Evolutionary conservation across 495 filamentous ascomycete genomes (phyloP), one percentile per base, ranked within the genome.

Genomic region (Staphylotrichum longicolle): DNA sequence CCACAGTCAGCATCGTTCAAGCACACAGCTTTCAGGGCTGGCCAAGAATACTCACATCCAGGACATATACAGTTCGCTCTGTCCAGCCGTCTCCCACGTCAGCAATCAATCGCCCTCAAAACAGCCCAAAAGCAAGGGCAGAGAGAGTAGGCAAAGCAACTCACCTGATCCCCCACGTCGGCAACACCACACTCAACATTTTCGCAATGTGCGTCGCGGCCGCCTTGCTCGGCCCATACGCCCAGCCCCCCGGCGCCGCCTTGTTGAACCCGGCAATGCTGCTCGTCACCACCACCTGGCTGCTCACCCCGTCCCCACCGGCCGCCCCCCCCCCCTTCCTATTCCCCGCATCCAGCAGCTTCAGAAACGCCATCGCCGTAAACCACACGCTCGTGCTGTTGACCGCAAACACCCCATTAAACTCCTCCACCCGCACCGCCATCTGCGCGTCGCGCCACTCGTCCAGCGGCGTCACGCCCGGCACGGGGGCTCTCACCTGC

Each of bases 61-160:
- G 88, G 87, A 8, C 84, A 83, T 33, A 90, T 78, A n/a, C 81
- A 79, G 75, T 90, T 90, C 8, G 81, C 75, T 54, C 78, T 78
- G 5, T n/a, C 41, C 10, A 37, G 33, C 33, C 33, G 4, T 4
- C 20, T 77, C n/a, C 10, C 11, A 3, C 76, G 77, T 41, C 75
- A 63, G 83, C 73, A 61, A 53, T 80, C n/a, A 71, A 1, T 34
- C 15, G 8, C 20, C 20, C 5, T 9, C 0, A 11, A 54, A 11
- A 1, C 20, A 15, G 7, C 9, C 10, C 1, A 27, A 2, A 35
- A 12, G 15, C 7, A 34, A 53, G 1, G 20, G 20, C 20, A 27
- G 20, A 27, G 20, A 27, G 20, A 27, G 20, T 27, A 27, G 1
- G 20, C 32, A 30, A 27, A 47, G n/a, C 32, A 10, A 65, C 67